Percentiles rank a stretch among this genome's conserved stretches.
These are phyloP conservation scores for Monosporascus sp. DNA, from an alignment of 2,329 filamentous ascomycete species.

Conservation along the genomic window DNA sequence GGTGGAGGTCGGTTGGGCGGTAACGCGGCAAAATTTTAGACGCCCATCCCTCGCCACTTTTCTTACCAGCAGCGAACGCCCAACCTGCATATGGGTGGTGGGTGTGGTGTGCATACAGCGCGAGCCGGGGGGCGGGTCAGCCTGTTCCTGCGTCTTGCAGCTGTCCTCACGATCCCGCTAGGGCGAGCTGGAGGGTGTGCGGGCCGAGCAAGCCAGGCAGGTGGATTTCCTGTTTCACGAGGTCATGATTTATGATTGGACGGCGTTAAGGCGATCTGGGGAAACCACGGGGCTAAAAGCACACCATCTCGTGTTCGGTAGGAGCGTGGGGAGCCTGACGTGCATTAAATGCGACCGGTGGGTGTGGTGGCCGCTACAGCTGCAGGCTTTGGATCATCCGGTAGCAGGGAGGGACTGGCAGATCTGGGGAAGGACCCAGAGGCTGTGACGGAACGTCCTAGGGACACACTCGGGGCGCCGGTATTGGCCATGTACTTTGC, in stretches of 20 bases:
- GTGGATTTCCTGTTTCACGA: conserved; percentile 36
- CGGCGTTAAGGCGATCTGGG: conserved; percentile 26
- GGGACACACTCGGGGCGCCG: conserved; percentile 25
- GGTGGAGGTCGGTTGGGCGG: conserved; percentile 17
- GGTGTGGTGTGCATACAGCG: conserved; percentile 18
- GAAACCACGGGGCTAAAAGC: conserved; percentile 33
- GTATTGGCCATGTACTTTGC: conserved; percentile 17
- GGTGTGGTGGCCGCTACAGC: conserved; percentile 15
- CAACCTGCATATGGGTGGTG: conserved; percentile 1
- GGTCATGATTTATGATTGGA: conserved; percentile 52
- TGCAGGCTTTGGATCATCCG: conserved; percentile 18
- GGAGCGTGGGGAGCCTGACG: conserved; percentile 19
- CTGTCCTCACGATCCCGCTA: conserved; percentile 19
- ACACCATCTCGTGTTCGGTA: conserved; percentile 33
- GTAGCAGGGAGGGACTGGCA: conserved; percentile 9
- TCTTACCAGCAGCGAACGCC: neutral
- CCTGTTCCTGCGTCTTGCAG: conserved; percentile 26
- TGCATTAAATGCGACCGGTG: conserved; percentile 20
- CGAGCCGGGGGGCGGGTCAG: conserved; percentile 16
- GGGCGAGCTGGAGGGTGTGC: conserved; percentile 20
- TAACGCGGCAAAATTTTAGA: conserved; percentile 24
- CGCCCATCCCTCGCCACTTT: conserved; percentile 22
- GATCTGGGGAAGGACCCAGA: conserved; percentile 8
- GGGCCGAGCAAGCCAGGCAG: conserved; percentile 14
- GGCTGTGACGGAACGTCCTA: conserved; percentile 16